Conservation (phyloP, 2,329 filamentous ascomycete genomes). For the Leptographium flavum region DNA sequence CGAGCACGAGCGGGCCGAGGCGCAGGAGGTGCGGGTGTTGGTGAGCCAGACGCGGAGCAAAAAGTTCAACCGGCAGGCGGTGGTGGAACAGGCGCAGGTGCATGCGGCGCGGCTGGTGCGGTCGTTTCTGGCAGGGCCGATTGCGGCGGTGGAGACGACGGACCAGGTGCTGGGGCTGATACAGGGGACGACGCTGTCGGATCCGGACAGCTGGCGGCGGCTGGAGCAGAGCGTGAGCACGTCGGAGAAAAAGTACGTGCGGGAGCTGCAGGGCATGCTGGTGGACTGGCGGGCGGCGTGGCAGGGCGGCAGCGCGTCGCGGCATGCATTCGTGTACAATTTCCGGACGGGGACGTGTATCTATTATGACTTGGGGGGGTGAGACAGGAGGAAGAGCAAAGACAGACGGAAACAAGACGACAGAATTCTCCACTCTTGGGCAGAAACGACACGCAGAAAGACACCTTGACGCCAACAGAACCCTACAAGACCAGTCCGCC, state of each 20-base stretch:
- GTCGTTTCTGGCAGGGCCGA: slow-evolving; percentile 61
- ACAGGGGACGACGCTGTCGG: slow-evolving; percentile 57
- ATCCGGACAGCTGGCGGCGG: slow-evolving; percentile 70
- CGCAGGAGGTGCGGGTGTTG: slow-evolving; percentile 70
- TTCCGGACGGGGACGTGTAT: slow-evolving; percentile 74
- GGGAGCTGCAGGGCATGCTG: slow-evolving; percentile 69
- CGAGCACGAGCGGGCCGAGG: background rate
- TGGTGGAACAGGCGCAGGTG: slow-evolving; percentile 64
- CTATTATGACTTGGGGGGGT: slow-evolving; percentile 64
- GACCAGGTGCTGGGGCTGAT: slow-evolving; percentile 72
- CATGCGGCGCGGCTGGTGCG: slow-evolving; percentile 49
- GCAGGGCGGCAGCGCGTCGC: slow-evolving; percentile 36
- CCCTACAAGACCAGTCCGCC: slow-evolving; percentile 5
- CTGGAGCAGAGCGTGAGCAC: slow-evolving; percentile 66
- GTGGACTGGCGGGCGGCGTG: slow-evolving; percentile 45
- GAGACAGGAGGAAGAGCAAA: background rate
- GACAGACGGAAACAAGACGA: background rate
- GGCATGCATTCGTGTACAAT: slow-evolving; percentile 81
- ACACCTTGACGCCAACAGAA: too few species aligned
- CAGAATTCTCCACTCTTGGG: too few species aligned
- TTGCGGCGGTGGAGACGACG: slow-evolving; percentile 76
- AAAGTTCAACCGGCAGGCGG: slow-evolving; percentile 76
- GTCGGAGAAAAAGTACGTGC: slow-evolving; percentile 67
- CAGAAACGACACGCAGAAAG: too few species aligned
- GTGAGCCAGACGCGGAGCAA: slow-evolving; percentile 72